phyloP scores from a whole-genome alignment of 2,329 filamentous ascomycete genomes.

The Aspergillus arachidicola region DNA sequence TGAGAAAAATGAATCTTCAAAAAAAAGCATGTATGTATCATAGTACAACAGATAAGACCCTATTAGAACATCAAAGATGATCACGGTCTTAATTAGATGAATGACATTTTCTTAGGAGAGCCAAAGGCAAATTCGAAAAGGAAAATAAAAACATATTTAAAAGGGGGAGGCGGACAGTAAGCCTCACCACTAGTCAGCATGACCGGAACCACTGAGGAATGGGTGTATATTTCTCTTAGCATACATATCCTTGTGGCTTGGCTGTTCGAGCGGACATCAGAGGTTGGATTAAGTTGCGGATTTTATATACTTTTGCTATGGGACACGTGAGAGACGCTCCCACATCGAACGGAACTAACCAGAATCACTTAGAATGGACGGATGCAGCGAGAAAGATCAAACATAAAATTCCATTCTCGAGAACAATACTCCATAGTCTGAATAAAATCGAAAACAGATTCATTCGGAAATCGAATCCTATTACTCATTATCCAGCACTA shows the following conservation, averaged over 20 bases:
- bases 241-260: neutral
- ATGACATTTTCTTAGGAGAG: neutral
- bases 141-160: neutral
- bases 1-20: neutral
- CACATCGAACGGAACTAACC: neutral
- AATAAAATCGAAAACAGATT: neutral
- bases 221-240: neutral
- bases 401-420: neutral
- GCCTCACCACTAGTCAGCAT: neutral
- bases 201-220: constrained; percentile 1
- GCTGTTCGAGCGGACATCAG: neutral
- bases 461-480: constrained; percentile 7
- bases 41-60: neutral
- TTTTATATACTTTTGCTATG: neutral
- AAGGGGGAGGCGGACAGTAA: neutral
- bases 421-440: neutral
- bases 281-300: neutral
- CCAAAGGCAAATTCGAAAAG: neutral
- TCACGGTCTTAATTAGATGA: neutral
- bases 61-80: neutral
- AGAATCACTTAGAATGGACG: neutral
- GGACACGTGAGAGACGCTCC: neutral
- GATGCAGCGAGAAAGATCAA: neutral
- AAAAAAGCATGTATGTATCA: neutral
- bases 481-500: neutral